These are phyloP conservation scores for Pythium biforme DNA, from an alignment of 352 stramenopile species.

Conservation along the genomic window DNA sequence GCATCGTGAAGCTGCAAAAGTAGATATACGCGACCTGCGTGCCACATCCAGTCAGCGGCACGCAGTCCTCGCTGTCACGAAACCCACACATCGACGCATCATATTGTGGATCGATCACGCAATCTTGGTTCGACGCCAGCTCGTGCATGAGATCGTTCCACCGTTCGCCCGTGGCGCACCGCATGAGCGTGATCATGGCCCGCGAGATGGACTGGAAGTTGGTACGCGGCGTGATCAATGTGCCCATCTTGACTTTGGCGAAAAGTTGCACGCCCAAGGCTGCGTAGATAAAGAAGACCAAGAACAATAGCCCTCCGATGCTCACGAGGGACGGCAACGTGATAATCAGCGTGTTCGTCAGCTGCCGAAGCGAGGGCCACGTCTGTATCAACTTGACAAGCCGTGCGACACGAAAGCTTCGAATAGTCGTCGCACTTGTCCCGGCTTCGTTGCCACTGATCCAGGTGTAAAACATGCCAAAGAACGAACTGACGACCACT, in stretches of 20 bases:
- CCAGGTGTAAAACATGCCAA: constrained; percentile 50
- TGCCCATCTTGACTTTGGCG: constrained; percentile 72
- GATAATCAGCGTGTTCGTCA: constrained; percentile 88
- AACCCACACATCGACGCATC: constrained; percentile 63
- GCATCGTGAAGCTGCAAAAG: constrained; percentile 87
- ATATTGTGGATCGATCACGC: constrained; percentile 42
- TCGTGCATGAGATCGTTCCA: constrained; percentile 93
- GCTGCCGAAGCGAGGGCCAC: constrained; percentile 70
- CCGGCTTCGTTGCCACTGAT: constrained; percentile 27
- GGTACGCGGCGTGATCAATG: constrained; percentile 58
- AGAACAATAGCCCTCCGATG: constrained; percentile 82
- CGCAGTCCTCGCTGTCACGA: constrained; percentile 43
- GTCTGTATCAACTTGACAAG: constrained; percentile 71
- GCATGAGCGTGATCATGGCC: constrained; percentile 69
- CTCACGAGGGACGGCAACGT: constrained; percentile 86
- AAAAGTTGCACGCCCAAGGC: constrained; percentile 91
- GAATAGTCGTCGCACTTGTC: constrained; percentile 59
- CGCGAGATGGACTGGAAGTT: constrained; percentile 89
- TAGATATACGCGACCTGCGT: constrained; percentile 66
- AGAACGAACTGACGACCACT: constrained; percentile 45
- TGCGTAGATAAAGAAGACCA: constrained; percentile 93
- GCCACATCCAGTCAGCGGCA: constrained; percentile 68
- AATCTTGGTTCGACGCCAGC: constrained; percentile 54
- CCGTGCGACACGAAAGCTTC: constrained; percentile 78
- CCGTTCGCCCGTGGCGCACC: constrained; percentile 89